A percentile compares a stretch with the other conserved stretches of the same genome.
Conservation (phyloP, 306 rosid genomes). For the Quercus suber region DNA sequence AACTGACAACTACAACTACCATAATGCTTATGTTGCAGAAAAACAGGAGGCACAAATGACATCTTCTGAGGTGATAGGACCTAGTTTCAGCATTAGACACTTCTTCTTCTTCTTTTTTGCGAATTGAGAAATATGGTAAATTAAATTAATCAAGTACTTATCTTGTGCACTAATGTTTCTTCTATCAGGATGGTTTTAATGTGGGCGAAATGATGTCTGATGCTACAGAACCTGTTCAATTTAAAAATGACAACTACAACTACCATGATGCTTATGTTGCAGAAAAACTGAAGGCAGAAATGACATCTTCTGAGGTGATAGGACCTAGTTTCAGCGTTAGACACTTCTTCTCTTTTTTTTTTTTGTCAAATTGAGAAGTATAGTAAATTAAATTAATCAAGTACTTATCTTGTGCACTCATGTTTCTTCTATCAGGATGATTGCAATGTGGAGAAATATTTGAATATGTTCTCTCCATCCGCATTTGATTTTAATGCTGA, state of each 20-base stretch:
- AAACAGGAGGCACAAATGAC: slow-evolving; percentile 15
- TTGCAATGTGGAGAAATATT: too few species aligned
- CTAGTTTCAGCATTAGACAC: slow-evolving; percentile 21
- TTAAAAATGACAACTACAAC: slow-evolving; percentile 10
- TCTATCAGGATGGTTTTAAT: slow-evolving; percentile 6
- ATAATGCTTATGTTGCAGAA: slow-evolving; percentile 14
- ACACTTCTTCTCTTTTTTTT: not conserved
- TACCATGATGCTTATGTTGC: slow-evolving; percentile 12
- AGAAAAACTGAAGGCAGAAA: slow-evolving; percentile 19
- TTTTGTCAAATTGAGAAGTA: not conserved
- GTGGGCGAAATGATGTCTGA: slow-evolving; percentile 9
- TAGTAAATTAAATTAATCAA: not conserved
- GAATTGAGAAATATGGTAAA: not conserved
- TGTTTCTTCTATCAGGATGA: too few species aligned
- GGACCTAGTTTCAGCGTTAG: slow-evolving; percentile 19
- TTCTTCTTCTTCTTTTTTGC: not conserved
- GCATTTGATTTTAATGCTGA: not conserved
- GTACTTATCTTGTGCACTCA: too few species aligned
- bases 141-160: too few species aligned
- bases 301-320: slow-evolving; percentile 39
- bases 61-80: slow-evolving; percentile 38
- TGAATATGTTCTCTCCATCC: too few species aligned
- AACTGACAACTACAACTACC: slow-evolving; percentile 15
- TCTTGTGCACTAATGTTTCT: too few species aligned
- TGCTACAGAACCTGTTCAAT: not conserved